phyloP scores from a whole-genome alignment of 345 rosid species.

The Psidium guajava region DNA sequence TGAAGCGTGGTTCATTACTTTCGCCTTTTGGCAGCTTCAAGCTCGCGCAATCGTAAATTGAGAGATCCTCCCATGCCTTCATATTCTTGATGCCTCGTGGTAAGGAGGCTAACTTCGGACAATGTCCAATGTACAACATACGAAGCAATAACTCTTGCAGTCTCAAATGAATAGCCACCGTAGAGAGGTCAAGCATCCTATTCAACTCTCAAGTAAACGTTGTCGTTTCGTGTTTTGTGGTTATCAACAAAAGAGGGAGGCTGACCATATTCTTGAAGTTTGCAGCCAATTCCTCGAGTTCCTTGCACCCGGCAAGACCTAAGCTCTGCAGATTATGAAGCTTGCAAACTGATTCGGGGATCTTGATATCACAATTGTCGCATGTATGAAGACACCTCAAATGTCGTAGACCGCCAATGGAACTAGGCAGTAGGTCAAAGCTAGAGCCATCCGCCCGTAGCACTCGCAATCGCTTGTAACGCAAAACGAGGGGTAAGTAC shows the following conservation, averaged over 20 bases:
- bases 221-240: neutral
- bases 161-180: neutral
- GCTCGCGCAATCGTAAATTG: neutral
- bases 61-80: neutral
- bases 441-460: neutral
- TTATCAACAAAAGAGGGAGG: neutral
- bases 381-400: too few species aligned
- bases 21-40: too few species aligned
- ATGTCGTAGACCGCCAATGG: constrained; percentile 1
- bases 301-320: neutral
- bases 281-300: neutral
- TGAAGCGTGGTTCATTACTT: too few species aligned
- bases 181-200: constrained; percentile 3
- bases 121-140: accelerated
- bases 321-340: neutral
- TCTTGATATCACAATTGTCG: neutral
- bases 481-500: too few species aligned
- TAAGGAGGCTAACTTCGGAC: neutral
- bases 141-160: constrained; percentile 1
- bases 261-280: neutral
- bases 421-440: neutral
- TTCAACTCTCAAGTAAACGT: neutral
- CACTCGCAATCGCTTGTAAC: neutral
- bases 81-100: neutral
- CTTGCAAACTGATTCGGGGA: constrained; percentile 4